Evolutionary conservation across 345 rosid species (phyloP).

Genomic region (Eutrema japonicum): DNA sequence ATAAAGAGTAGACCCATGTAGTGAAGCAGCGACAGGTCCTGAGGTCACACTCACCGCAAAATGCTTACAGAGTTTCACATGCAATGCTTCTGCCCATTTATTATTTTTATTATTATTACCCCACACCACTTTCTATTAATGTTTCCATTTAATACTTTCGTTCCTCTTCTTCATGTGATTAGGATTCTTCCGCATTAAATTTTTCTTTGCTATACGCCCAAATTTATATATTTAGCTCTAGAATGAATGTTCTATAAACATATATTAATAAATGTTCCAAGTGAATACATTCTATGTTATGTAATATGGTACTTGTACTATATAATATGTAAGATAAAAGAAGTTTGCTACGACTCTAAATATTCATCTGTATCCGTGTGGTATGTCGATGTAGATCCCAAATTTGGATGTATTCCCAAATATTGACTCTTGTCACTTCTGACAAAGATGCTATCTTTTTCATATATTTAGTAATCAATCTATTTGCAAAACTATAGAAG

Average conservation of each 20-base stretch:
- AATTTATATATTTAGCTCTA: slow-evolving; percentile 4
- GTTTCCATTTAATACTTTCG: slow-evolving; percentile 28
- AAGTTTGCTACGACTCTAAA: slow-evolving; percentile 2
- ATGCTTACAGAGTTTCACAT: slow-evolving; percentile 44
- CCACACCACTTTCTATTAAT: slow-evolving; percentile 34
- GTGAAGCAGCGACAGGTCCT: slow-evolving; percentile 41
- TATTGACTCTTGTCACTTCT: not conserved
- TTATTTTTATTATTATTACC: slow-evolving; percentile 19
- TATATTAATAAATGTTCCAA: too few relatives aligned
- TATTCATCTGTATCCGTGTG: not conserved
- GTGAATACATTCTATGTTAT: slow-evolving; percentile 19
- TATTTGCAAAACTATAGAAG: too few relatives aligned
- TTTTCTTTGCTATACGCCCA: not conserved
- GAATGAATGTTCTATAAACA: slow-evolving; percentile 20
- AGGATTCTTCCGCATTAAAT: slow-evolving; percentile 11
- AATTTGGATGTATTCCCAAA: not conserved
- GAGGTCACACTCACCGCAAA: slow-evolving; percentile 42
- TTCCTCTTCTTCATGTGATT: slow-evolving; percentile 37
- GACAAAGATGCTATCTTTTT: not conserved
- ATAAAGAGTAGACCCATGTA: slow-evolving; percentile 36
- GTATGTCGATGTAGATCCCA: not conserved
- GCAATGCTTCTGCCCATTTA: slow-evolving; percentile 43
- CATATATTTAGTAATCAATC: too few relatives aligned
- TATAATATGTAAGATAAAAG: not conserved
- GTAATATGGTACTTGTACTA: not conserved